These are phyloP conservation scores for Fagus crenata DNA, from an alignment of 306 rosid genomes.

Conservation along the genomic window DNA sequence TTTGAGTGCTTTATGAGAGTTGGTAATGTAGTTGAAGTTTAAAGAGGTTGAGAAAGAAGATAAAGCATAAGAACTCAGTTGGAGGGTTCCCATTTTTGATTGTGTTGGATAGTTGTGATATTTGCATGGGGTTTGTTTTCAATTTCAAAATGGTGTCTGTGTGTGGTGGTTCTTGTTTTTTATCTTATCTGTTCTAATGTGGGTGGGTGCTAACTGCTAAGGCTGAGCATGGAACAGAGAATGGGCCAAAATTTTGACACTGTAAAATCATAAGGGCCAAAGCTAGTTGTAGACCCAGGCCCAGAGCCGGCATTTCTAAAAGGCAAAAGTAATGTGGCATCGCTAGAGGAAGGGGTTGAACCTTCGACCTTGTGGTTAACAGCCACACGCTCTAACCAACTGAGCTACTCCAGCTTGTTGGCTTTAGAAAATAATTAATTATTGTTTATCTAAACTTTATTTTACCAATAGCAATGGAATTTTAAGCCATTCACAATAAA, in stretches of 20 bases:
- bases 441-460: too few relatives aligned
- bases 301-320: too few relatives aligned
- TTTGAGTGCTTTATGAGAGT: slow-evolving; percentile 33
- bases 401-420: slow-evolving; percentile 71
- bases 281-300: too few relatives aligned
- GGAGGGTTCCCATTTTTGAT: slow-evolving; percentile 49
- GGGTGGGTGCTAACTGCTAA: not conserved
- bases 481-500: too few relatives aligned
- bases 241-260: too few relatives aligned
- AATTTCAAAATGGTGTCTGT: slow-evolving; percentile 5
- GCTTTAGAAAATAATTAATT: too few relatives aligned
- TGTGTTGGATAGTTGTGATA: slow-evolving; percentile 4
- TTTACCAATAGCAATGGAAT: too few relatives aligned
- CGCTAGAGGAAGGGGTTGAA: slow-evolving; percentile 87
- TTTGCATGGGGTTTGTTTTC: not conserved
- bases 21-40: slow-evolving; percentile 40
- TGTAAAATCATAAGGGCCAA: not conserved
- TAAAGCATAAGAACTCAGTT: slow-evolving; percentile 36
- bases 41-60: slow-evolving; percentile 40
- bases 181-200: slow-evolving; percentile 48
- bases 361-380: slow-evolving; percentile 94
- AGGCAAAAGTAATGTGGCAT: too few relatives aligned
- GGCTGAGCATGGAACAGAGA: too few relatives aligned
- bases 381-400: slow-evolving; percentile 90
- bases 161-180: slow-evolving; percentile 35